Base-by-base conservation (phyloP, 1,284 basidiomycete genomes). In the Pyrrhoderma lamaoense region DNA sequence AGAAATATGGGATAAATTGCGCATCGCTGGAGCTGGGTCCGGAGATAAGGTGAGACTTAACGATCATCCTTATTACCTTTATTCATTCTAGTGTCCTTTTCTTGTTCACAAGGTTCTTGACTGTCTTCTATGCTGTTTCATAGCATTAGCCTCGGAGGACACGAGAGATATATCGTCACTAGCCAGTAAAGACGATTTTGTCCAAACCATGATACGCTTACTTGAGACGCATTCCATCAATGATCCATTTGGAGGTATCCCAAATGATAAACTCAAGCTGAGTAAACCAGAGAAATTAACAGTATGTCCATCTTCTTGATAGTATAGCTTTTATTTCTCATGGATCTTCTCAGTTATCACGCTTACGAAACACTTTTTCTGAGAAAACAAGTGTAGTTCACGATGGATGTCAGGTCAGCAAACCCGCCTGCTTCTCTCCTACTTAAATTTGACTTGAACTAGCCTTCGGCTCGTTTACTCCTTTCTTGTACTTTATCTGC, bases 1-100 rank as follows among this genome's bases (percentile, higher is more conserved):
- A 11, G 75, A 74, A 23, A 78, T 82, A 3, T 89, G 84, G 83
- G 76, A 81, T 47, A 71, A 77, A 3, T 69, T 89, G 37, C 62
- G 71, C 23, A 68, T 67, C 13, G 77, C 80, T 2, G 80, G 79
- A 2, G 81, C 72, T 19, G 80, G 80, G 0, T 65, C 67, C 38
- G 75, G 73, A 8, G 85, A 88, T 60, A 79, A 76, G 66, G 82
- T 77, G 55, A 3, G 62, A 21, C n/a, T n/a, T n/a, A 37, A 23
- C 56, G 18, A 16, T 25, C 9, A 18, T 9, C 27, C 11, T 34
- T 47, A 2, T 18, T 42, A 16, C 7, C 35, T 13, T 52, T 16
- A 37, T 44, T 4, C 16, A 47, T 18, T 31, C 11, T 31, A 11
- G 27, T 49, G 7, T 19, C 16, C 11, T 42, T 49, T 21, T 23